Evolutionary conservation across 2,329 filamentous ascomycete genomes (phyloP).

Genomic region (Ophiostoma novo-ulmi): DNA sequence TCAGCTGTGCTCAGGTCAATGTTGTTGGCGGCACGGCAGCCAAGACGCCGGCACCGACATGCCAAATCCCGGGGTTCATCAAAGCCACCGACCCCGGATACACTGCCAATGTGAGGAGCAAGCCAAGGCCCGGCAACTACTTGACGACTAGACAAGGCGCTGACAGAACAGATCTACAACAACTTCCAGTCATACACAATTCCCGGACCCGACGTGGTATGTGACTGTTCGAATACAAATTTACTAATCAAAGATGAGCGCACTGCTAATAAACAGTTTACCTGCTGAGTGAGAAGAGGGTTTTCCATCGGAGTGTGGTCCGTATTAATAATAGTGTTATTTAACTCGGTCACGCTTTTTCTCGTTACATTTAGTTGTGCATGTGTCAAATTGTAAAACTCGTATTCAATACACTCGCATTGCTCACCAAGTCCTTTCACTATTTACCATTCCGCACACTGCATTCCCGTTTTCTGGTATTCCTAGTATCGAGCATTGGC

Average conservation of each 20-base stretch:
- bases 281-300: background rate
- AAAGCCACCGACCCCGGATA: background rate
- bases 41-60: constrained; percentile 30
- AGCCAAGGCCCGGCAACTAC: background rate
- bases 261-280: background rate
- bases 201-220: background rate
- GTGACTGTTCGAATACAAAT: background rate
- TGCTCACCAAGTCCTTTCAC: background rate
- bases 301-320: too few relatives aligned
- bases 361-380: background rate
- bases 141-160: background rate
- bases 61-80: background rate
- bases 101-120: background rate
- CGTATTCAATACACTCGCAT: background rate
- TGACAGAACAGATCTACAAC: background rate
- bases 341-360: background rate
- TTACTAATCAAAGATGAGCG: background rate
- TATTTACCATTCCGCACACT: constrained; percentile 9
- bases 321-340: background rate
- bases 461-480: background rate
- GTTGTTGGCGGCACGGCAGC: constrained; percentile 39
- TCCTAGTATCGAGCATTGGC: background rate
- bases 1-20: constrained; percentile 44
- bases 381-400: background rate
- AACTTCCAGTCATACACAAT: background rate